Percentiles rank a stretch among this genome's conserved stretches.
phyloP scores from a whole-genome alignment of 768 basidiomycete species.

The Russula emetica region DNA sequence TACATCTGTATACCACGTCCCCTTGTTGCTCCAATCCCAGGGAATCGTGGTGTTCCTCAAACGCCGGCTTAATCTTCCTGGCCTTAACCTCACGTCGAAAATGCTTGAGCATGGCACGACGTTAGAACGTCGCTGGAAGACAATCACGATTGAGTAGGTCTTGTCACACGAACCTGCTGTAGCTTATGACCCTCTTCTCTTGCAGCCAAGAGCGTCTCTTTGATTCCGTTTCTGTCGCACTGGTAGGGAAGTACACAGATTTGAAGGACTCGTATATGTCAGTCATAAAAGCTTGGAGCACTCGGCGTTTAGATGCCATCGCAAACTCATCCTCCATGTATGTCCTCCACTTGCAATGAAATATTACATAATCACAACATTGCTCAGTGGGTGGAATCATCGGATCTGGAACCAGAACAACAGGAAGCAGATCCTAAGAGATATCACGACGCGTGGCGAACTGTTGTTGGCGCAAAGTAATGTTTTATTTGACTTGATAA shows the following conservation, averaged over 20 bases:
- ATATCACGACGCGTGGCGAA: slow-evolving; percentile 95
- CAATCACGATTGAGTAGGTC: slow-evolving; percentile 69
- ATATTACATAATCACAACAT: not conserved
- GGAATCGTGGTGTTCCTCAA: slow-evolving; percentile 84
- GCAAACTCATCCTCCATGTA: slow-evolving; percentile 79
- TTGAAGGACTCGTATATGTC: slow-evolving; percentile 99
- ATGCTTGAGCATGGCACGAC: slow-evolving; percentile 59
- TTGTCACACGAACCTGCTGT: not conserved
- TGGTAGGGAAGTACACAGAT: slow-evolving; percentile 97
- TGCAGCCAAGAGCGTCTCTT: slow-evolving; percentile 88
- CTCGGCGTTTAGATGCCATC: slow-evolving; percentile 86
- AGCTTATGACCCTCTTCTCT: not conserved
- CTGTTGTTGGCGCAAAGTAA: slow-evolving; percentile 84
- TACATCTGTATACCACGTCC: slow-evolving; percentile 95
- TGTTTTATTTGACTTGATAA: slow-evolving; percentile 30
- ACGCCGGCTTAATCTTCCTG: slow-evolving; percentile 72
- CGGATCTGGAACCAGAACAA: slow-evolving; percentile 77
- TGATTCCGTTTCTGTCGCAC: slow-evolving; percentile 81
- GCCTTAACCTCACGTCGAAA: slow-evolving; percentile 48
- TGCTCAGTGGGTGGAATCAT: slow-evolving; percentile 90
- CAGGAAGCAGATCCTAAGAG: slow-evolving; percentile 76
- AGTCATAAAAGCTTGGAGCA: slow-evolving; percentile 96
- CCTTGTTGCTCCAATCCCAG: slow-evolving; percentile 85
- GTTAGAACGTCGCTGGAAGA: slow-evolving; percentile 74
- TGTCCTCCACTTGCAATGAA: slow-evolving; percentile 29